Percentiles rank a stretch among this genome's conserved stretches.
These are phyloP conservation scores for Beauveria varroae DNA, from an alignment of 2,329 filamentous ascomycete genomes.

Conservation along the genomic window DNA sequence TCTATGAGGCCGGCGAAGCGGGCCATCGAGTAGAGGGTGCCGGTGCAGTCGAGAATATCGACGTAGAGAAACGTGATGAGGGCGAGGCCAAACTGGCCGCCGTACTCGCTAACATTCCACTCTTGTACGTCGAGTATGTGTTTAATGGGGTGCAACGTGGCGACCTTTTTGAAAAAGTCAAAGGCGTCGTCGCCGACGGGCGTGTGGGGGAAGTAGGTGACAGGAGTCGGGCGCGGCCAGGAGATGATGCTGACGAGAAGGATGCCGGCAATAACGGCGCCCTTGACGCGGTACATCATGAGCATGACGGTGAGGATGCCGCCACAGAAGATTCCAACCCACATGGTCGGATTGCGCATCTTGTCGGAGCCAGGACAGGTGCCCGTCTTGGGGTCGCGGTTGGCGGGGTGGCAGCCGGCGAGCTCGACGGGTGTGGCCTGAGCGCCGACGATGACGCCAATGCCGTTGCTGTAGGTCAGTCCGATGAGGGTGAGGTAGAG, in stretches of 20 bases:
- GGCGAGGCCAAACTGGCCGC: conserved; percentile 72
- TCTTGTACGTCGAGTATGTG: conserved; percentile 63
- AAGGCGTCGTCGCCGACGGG: conserved; percentile 61
- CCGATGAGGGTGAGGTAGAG: conserved; percentile 73
- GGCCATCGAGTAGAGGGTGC: conserved; percentile 85
- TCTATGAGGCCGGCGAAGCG: conserved; percentile 75
- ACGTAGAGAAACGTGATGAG: conserved; percentile 87
- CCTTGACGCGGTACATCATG: conserved; percentile 81
- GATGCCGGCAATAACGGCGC: conserved; percentile 78
- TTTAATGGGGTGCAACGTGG: conserved; percentile 72
- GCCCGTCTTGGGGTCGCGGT: conserved; percentile 34
- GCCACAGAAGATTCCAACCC: conserved; percentile 83
- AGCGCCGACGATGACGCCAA: conserved; percentile 69
- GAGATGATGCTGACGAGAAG: conserved; percentile 80
- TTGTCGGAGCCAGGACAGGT: conserved; percentile 56
- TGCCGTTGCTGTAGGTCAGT: conserved; percentile 73
- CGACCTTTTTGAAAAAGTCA: conserved; percentile 82
- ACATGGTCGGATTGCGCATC: conserved; percentile 79
- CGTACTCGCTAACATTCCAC: conserved; percentile 62
- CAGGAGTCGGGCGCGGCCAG: conserved; percentile 68
- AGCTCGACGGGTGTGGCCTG: conserved; percentile 62
- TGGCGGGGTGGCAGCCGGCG: conserved; percentile 56
- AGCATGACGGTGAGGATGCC: conserved; percentile 72
- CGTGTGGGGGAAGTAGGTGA: conserved; percentile 77
- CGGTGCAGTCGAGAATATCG: conserved; percentile 81